phyloP scores from a whole-genome alignment of 1,139 yeast species.

The Kodamaea derodonti region DNA sequence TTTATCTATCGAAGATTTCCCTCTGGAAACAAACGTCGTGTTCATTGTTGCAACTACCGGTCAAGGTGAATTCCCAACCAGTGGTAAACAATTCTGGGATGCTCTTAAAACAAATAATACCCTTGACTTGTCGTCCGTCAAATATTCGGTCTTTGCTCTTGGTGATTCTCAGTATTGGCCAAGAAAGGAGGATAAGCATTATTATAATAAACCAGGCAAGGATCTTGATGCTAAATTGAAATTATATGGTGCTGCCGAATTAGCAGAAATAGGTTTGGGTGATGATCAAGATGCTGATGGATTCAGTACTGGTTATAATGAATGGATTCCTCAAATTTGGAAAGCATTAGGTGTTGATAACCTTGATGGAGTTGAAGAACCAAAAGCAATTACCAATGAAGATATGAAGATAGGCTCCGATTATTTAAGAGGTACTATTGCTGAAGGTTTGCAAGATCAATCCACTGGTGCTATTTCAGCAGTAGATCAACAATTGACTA shows the following conservation, averaged over 20 bases:
- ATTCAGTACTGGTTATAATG: constrained; percentile 79
- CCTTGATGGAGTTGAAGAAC: constrained; percentile 85
- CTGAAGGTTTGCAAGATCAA: constrained; percentile 75
- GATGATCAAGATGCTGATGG: constrained; percentile 99
- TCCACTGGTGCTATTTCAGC: constrained; percentile 92
- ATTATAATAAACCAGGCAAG: constrained; percentile 87
- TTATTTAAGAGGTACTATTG: constrained; percentile 90
- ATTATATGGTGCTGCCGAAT: constrained; percentile 68
- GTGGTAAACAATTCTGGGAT: constrained; percentile 92
- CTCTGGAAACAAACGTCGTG: constrained; percentile 76
- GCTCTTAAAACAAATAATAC: constrained; percentile 66
- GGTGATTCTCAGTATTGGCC: constrained; percentile 98
- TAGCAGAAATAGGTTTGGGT: constrained; percentile 80
- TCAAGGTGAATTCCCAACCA: constrained; percentile 96
- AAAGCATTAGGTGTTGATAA: constrained; percentile 83
- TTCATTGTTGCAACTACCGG: constrained; percentile 91
- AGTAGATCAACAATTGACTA: constrained; percentile 90
- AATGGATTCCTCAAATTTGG: constrained; percentile 87
- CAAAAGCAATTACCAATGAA: constrained; percentile 93
- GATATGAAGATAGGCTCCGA: constrained; percentile 88
- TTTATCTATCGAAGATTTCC: constrained; percentile 71
- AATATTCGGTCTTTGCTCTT: constrained; percentile 78
- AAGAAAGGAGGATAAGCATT: constrained; percentile 89
- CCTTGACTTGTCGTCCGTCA: constrained; percentile 66
- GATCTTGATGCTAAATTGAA: constrained; percentile 65